Evolutionary conservation across 805 yeast species (phyloP).

Genomic region (Candida insectalens): DNA sequence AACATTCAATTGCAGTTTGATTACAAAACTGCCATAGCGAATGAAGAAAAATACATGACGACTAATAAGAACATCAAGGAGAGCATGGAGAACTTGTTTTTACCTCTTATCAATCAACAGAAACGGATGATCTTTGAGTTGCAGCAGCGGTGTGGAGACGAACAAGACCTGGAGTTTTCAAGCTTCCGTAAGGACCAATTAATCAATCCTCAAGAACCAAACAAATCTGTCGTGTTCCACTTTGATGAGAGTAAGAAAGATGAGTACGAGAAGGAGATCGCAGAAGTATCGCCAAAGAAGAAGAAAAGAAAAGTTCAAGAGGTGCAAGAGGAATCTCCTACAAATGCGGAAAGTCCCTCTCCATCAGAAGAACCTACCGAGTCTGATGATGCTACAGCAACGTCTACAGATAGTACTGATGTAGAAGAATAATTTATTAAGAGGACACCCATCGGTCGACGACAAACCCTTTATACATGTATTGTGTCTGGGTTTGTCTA

Average conservation of each 20-base stretch:
- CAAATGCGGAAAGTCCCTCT: too few species aligned
- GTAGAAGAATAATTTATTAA: background rate
- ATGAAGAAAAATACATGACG: background rate
- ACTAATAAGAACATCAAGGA: conserved; percentile 2
- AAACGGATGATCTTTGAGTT: conserved; percentile 1
- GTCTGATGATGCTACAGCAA: background rate
- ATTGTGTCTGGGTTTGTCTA: background rate
- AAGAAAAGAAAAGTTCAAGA: conserved; percentile 3
- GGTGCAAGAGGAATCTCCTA: background rate
- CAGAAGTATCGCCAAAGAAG: conserved; percentile 12
- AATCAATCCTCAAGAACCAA: conserved; percentile 8
- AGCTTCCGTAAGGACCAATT: background rate
- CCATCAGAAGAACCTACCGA: background rate
- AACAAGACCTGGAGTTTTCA: conserved; percentile 2
- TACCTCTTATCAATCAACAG: conserved; percentile 3
- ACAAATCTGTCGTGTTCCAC: conserved; percentile 10
- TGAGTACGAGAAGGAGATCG: conserved; percentile 9
- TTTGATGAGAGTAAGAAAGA: conserved; percentile 7
- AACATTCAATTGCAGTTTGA: background rate
- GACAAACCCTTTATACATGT: background rate
- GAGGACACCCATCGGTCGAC: background rate
- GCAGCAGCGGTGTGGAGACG: background rate
- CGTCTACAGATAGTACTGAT: background rate
- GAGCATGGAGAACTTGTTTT: conserved; percentile 1
- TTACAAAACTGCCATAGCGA: background rate